Evolutionary conservation across 164 flowering plant species (phyloP).

Genomic region (Santalum album): DNA sequence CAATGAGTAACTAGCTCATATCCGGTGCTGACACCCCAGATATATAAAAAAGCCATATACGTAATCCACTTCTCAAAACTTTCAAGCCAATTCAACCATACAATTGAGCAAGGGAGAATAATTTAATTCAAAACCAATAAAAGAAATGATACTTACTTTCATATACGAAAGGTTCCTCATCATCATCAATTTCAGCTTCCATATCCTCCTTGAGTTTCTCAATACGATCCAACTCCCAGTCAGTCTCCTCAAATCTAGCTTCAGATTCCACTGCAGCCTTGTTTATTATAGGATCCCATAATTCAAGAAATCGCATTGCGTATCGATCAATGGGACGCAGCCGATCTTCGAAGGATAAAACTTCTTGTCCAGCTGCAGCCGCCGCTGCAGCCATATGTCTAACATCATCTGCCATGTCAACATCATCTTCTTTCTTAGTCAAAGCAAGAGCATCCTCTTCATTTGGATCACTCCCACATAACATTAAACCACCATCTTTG

Average conservation of each 20-base stretch:
- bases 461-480: constrained; percentile 25
- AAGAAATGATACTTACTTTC: constrained; percentile 58
- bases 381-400: constrained; percentile 96
- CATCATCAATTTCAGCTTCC: constrained; percentile 98
- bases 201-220: constrained; percentile 93
- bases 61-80: not conserved
- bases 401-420: constrained; percentile 90
- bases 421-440: constrained; percentile 61
- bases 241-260: constrained; percentile 60
- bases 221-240: constrained; percentile 94
- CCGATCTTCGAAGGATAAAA: constrained; percentile 74
- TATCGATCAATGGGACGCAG: constrained; percentile 94
- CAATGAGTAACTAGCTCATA: too few relatives aligned
- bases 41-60: not conserved
- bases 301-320: constrained; percentile 80
- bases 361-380: constrained; percentile 85
- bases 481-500: constrained; percentile 21
- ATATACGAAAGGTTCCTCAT: constrained; percentile 87
- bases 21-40: too few relatives aligned
- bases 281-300: constrained; percentile 90
- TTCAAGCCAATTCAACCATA: not conserved
- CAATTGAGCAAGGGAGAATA: not conserved
- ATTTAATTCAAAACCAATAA: too few relatives aligned
- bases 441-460: constrained; percentile 49
- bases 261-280: constrained; percentile 61